phyloP scores from a whole-genome alignment of 768 basidiomycete species.

The Podaxis rugospora region DNA sequence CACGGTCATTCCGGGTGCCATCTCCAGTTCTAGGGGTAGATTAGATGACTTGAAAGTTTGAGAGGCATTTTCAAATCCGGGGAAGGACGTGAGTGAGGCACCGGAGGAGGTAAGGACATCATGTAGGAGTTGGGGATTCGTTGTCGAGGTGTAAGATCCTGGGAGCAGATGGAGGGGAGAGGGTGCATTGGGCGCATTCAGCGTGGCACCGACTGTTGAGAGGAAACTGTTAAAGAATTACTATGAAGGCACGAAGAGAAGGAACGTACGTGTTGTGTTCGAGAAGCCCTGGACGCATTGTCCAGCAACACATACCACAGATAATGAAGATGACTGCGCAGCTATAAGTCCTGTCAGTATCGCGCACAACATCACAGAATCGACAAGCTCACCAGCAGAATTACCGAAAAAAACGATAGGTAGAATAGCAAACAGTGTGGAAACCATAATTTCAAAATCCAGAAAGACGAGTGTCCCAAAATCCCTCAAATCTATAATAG shows the following conservation, averaged over 20 bases:
- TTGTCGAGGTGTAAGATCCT: slow-evolving; percentile 69
- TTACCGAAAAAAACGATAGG: slow-evolving; percentile 24
- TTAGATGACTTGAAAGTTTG: slow-evolving; percentile 31
- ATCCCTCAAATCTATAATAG: neutral
- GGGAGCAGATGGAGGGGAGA: slow-evolving; percentile 64
- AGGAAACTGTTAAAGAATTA: neutral
- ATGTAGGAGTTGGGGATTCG: slow-evolving; percentile 70
- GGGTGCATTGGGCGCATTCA: slow-evolving; percentile 51
- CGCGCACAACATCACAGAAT: neutral
- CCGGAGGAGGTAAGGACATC: slow-evolving; percentile 61
- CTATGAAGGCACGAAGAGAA: neutral
- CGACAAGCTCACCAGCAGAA: slow-evolving; percentile 31
- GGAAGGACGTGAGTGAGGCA: slow-evolving; percentile 49
- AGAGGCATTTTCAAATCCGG: slow-evolving; percentile 52
- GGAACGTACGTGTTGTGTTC: slow-evolving; percentile 57
- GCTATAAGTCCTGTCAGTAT: slow-evolving; percentile 25
- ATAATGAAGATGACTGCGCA: slow-evolving; percentile 38
- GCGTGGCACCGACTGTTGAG: slow-evolving; percentile 59
- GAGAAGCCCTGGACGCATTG: slow-evolving; percentile 82
- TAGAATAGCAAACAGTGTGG: slow-evolving; percentile 27
- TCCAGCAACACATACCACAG: slow-evolving; percentile 81
- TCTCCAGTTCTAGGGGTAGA: slow-evolving; percentile 63
- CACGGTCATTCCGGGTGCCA: slow-evolving; percentile 64
- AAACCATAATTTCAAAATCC: slow-evolving; percentile 25
- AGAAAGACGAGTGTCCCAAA: neutral